Percentiles rank a stretch among this genome's conserved stretches.
Evolutionary conservation across 345 rosid species (phyloP).

Genomic region (Dimocarpus longan): DNA sequence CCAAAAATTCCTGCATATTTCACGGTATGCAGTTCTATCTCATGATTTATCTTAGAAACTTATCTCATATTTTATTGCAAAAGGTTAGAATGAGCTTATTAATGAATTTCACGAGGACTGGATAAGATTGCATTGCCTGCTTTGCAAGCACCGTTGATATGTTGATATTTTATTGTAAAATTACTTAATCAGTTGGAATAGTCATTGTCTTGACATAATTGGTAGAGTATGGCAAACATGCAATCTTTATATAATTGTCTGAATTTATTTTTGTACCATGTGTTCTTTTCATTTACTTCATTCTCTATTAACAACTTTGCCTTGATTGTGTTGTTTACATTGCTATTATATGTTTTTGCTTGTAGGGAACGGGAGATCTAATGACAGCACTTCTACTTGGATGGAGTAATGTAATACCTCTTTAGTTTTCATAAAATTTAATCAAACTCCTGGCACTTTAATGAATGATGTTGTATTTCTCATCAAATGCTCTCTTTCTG

Average conservation of each 20-base stretch:
- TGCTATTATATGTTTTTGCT: conserved; percentile 12
- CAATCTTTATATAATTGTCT: background rate
- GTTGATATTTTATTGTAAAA: background rate
- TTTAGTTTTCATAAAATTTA: conserved; percentile 7
- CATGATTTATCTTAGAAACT: background rate
- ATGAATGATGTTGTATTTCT: conserved; percentile 2
- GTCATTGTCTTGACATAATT: too few relatives aligned
- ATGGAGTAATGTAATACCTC: conserved; percentile 87
- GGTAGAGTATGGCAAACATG: background rate
- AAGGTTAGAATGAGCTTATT: background rate
- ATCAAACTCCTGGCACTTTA: background rate
- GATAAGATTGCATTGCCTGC: too few relatives aligned
- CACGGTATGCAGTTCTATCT: conserved; percentile 58
- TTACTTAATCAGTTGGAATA: background rate
- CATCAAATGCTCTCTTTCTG: conserved; percentile 8
- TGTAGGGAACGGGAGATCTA: conserved; percentile 98
- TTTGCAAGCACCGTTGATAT: background rate
- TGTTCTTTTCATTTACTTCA: background rate
- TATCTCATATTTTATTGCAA: background rate
- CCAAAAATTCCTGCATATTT: conserved; percentile 93
- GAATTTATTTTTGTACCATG: background rate
- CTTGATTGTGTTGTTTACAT: conserved; percentile 6
- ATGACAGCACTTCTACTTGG: conserved; percentile 98
- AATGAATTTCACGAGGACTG: background rate
- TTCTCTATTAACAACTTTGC: background rate